Conservation (phyloP, 495 filamentous ascomycete genomes). For the Friedmanniomyces simplex region DNA sequence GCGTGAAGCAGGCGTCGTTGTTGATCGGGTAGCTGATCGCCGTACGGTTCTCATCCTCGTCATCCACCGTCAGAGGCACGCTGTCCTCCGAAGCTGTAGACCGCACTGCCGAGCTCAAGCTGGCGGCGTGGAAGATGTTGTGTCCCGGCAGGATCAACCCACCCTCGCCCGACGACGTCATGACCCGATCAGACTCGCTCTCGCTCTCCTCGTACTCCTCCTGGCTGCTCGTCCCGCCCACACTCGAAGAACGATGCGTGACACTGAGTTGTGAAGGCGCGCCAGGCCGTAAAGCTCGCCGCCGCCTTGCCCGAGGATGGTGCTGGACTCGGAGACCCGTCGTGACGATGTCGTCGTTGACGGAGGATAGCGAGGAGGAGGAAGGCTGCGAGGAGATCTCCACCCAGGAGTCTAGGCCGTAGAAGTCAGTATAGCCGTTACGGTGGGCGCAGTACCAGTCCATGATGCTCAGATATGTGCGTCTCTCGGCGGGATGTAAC, state of each 20-base stretch:
- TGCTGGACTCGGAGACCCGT: constrained; percentile 68
- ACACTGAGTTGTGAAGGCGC: constrained; percentile 33
- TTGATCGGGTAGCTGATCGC: constrained; percentile 56
- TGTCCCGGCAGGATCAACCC: not conserved
- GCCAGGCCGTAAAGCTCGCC: constrained; percentile 45
- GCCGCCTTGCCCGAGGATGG: constrained; percentile 35
- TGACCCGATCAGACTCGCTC: constrained; percentile 69
- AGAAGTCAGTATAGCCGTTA: constrained; percentile 8
- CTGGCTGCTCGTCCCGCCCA: constrained; percentile 61
- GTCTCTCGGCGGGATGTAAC: not conserved
- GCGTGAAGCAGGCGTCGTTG: constrained; percentile 56
- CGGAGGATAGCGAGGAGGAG: constrained; percentile 78
- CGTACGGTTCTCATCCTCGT: constrained; percentile 65
- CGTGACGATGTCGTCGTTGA: constrained; percentile 75
- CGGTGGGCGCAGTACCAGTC: not conserved
- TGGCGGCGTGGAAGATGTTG: not conserved
- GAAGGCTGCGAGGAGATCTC: constrained; percentile 90
- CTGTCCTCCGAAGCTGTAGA: constrained; percentile 15
- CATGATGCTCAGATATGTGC: not conserved
- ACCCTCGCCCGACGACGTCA: constrained; percentile 79
- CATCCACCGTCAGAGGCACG: constrained; percentile 47
- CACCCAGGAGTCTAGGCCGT: constrained; percentile 78
- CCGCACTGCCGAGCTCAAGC: not conserved
- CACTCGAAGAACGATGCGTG: constrained; percentile 13
- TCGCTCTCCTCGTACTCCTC: constrained; percentile 85